Percentiles rank a stretch among this genome's conserved stretches.
Evolutionary conservation across 768 basidiomycete species (phyloP).

Genomic region (Amanita thiersii): DNA sequence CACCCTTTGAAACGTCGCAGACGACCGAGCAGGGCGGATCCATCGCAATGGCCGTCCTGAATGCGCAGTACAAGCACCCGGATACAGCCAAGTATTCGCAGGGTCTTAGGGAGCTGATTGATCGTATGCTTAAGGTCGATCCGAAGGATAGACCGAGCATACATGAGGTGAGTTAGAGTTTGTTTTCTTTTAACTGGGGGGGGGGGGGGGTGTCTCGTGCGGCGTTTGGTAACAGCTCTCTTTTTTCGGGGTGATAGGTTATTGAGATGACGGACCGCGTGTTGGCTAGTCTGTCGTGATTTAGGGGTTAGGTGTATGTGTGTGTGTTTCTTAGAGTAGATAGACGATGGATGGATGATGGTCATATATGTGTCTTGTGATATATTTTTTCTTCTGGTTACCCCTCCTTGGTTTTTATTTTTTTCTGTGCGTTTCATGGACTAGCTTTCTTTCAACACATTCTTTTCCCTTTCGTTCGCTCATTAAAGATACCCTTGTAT

Average conservation of each 20-base stretch:
- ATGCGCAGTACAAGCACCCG: constrained; percentile 89
- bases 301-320: constrained; percentile 6
- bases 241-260: constrained; percentile 34
- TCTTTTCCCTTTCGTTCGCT: not conserved
- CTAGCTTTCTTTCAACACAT: not conserved
- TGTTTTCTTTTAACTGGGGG: constrained; percentile 5
- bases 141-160: constrained; percentile 82
- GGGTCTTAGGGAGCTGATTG: constrained; percentile 74
- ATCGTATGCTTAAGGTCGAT: constrained; percentile 77
- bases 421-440: too few species aligned
- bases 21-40: constrained; percentile 93
- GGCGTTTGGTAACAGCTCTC: too few species aligned
- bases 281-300: constrained; percentile 42
- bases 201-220: too few species aligned
- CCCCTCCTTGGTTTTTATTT: not conserved
- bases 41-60: constrained; percentile 95
- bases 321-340: not conserved
- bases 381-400: not conserved
- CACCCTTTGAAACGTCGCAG: constrained; percentile 91
- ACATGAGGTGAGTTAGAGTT: constrained; percentile 49
- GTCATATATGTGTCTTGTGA: not conserved
- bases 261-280: constrained; percentile 58
- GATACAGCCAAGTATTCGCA: constrained; percentile 72
- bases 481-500: too few species aligned
- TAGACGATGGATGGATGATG: not conserved